Conservation (phyloP, 73 alveolate species). For the Tetrahymena borealis region DNA sequence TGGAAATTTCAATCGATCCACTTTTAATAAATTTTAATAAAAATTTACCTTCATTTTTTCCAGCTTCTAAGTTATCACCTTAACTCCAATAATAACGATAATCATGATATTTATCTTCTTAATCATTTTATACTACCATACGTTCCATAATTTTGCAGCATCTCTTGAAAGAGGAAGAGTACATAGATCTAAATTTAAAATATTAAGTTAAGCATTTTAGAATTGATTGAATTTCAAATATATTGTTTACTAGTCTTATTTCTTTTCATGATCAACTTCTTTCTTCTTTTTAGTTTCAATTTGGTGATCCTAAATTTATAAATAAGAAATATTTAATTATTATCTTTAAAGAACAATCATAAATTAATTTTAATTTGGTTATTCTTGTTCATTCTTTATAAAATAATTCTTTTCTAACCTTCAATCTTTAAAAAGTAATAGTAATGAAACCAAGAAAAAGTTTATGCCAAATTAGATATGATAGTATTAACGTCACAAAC, state of each 20-base stretch:
- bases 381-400: neutral
- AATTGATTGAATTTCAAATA: neutral
- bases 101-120: constrained; percentile 91
- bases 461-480: no score
- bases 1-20: constrained; percentile 41
- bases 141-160: constrained; percentile 93
- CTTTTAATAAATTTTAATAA: constrained; percentile 14
- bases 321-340: neutral
- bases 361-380: neutral
- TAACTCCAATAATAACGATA: constrained; percentile 75
- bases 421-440: no score
- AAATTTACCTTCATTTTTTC: constrained; percentile 32
- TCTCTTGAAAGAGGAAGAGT: constrained; percentile 87
- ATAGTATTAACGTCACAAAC: no score
- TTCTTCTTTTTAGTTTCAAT: constrained; percentile 66
- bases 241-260: constrained; percentile 67
- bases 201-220: neutral
- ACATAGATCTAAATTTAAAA: constrained; percentile 48
- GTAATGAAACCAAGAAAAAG: no score
- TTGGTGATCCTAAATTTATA: constrained; percentile 53
- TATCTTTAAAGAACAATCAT: no score
- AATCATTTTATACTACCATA: constrained; percentile 94
- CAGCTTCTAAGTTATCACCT: constrained; percentile 45
- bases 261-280: constrained; percentile 66
- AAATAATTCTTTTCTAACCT: neutral